Evolutionary conservation across 371 early-diverging fungal genomes (phyloP).

Genomic region (Dinochytrium kinnereticum): DNA sequence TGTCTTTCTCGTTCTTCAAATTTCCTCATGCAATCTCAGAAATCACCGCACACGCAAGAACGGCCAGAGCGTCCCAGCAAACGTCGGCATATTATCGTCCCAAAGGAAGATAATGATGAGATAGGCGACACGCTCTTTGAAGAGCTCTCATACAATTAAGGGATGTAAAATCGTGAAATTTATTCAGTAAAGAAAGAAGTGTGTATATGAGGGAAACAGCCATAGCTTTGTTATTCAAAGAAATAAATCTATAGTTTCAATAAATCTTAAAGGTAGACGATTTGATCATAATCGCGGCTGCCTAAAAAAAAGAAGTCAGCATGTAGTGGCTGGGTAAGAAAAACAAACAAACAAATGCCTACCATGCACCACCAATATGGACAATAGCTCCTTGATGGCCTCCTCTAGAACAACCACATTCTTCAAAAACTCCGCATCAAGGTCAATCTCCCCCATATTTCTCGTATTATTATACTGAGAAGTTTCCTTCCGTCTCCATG

Average conservation of each 20-base stretch:
- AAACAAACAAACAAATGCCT: slow-evolving; percentile 1
- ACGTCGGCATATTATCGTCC: neutral
- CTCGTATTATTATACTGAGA: neutral
- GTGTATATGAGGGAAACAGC: too few species aligned
- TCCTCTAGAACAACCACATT: slow-evolving; percentile 93
- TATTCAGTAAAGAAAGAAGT: too few species aligned
- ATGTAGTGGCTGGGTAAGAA: neutral
- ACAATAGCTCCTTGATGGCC: slow-evolving; percentile 86
- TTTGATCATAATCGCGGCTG: slow-evolving; percentile 13
- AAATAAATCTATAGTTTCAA: neutral
- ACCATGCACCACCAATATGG: slow-evolving; percentile 62
- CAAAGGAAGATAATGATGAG: neutral
- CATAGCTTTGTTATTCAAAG: neutral
- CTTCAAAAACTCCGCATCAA: slow-evolving; percentile 59
- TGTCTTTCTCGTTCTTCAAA: too few species aligned
- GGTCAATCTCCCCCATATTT: slow-evolving; percentile 30
- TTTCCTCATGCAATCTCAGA: too few species aligned
- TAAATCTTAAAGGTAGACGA: slow-evolving; percentile 11
- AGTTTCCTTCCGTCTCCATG: slow-evolving; percentile 11
- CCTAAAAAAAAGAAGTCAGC: neutral
- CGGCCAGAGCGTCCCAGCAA: neutral
- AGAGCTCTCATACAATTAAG: neutral
- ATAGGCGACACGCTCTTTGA: neutral
- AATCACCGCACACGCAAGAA: too few species aligned
- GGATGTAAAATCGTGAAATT: too few species aligned